Evolutionary conservation across 345 rosid species (phyloP).

Genomic region (Linum lewisii): DNA sequence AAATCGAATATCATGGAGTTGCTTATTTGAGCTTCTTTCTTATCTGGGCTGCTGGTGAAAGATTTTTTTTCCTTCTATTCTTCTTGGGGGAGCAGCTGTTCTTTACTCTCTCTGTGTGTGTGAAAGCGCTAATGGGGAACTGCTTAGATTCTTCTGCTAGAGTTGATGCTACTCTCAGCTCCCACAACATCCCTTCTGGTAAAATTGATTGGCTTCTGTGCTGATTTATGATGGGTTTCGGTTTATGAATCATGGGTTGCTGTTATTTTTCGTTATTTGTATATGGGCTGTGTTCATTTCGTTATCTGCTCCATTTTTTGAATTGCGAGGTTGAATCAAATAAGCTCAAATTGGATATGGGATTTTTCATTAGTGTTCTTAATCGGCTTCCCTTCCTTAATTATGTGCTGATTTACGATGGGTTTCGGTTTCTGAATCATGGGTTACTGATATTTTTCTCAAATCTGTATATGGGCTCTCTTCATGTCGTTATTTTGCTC

Average conservation of each 20-base stretch:
- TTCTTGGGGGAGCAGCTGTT: neutral
- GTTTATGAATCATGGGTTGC: neutral
- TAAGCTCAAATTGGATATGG: too few relatives aligned
- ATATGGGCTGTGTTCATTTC: neutral
- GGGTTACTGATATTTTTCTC: neutral
- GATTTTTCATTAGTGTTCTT: too few relatives aligned
- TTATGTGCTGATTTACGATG: too few relatives aligned
- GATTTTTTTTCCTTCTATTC: neutral
- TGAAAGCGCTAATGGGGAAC: conserved; percentile 54
- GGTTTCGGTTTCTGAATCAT: neutral
- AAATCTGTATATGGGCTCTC: too few relatives aligned
- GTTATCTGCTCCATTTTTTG: too few relatives aligned
- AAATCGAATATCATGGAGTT: neutral
- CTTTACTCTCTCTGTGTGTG: neutral
- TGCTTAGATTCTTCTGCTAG: conserved; percentile 59
- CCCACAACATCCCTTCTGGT: conserved; percentile 48
- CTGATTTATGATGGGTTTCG: neutral
- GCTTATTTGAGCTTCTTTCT: neutral
- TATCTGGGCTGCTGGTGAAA: neutral
- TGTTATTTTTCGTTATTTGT: too few relatives aligned
- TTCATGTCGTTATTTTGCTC: too few relatives aligned
- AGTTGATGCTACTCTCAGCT: conserved; percentile 45
- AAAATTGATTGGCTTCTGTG: conserved; percentile 1
- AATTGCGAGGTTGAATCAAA: neutral
- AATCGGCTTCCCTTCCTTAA: too few relatives aligned